Percentiles rank a stretch among this genome's conserved stretches.
phyloP scores from a whole-genome alignment of 306 rosid species.

The Senna tora region DNA sequence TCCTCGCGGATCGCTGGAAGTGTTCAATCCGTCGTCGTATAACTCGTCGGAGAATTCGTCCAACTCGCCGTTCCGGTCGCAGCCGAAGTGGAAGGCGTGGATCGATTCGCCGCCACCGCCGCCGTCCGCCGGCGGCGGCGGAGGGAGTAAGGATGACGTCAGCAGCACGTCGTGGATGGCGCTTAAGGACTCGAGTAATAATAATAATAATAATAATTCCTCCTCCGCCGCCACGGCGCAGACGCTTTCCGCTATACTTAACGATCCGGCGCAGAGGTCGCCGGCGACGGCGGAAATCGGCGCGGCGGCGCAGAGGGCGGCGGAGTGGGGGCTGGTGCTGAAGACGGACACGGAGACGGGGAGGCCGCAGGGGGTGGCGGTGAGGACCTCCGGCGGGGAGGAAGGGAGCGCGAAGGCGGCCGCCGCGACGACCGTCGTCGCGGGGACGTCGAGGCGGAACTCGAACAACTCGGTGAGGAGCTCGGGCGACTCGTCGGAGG shows the following conservation, averaged over 20 bases:
- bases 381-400: constrained; percentile 72
- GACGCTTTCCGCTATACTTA: constrained; percentile 42
- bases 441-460: constrained; percentile 50
- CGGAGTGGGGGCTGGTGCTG: constrained; percentile 93
- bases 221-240: too few species aligned
- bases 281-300: constrained; percentile 37
- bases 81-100: constrained; percentile 60
- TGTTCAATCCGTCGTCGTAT: constrained; percentile 74
- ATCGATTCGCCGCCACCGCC: constrained; percentile 31
- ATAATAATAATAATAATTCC: too few species aligned
- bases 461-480: constrained; percentile 68
- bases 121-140: constrained; percentile 12
- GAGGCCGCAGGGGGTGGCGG: constrained; percentile 73
- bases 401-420: constrained; percentile 43
- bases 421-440: too few species aligned
- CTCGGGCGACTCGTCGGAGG: constrained; percentile 74
- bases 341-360: constrained; percentile 84
- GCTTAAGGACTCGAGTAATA: constrained; percentile 58
- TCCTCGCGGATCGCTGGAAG: constrained; percentile 88
- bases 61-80: constrained; percentile 42
- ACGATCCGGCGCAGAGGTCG: constrained; percentile 36
- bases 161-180: constrained; percentile 90
- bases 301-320: constrained; percentile 74
- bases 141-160: constrained; percentile 44
- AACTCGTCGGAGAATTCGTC: constrained; percentile 43